Evolutionary conservation across 352 stramenopile species (phyloP), one percentile per base, ranked within the genome.

Genomic region (Peronospora farinosa): DNA sequence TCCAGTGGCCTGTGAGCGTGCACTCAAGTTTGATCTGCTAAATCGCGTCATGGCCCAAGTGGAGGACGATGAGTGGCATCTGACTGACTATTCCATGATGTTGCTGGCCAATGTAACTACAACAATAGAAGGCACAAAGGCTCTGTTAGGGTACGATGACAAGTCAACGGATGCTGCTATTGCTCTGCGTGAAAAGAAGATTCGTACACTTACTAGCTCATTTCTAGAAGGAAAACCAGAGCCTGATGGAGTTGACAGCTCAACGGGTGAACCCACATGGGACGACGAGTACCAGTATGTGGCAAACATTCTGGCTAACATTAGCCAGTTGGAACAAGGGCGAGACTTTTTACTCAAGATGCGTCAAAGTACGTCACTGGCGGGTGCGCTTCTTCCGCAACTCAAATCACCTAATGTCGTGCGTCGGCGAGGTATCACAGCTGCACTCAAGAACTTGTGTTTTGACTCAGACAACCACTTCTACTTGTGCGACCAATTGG

Each of bases 391-490:
- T 2, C 47, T 94, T 46, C 67, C 79, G 15, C 81, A 94, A 35
- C 51, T 94, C 42, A 80, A 82, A 40, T 94, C 83, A 21, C 78
- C 80, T 11, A 94, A 92, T 52, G 76, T 89, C 1, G 67, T 92
- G 40, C 80, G 83, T 42, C 81, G 83, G 40, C 83, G 79, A 40
- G 83, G 83, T 35, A 67, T 91, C 35, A 54, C 74, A 3, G 67
- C 77, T 41, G 65, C 74, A 5, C 51, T 92, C 16, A 85, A 85
- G 55, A 94, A 94, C 63, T 59, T 94, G 47, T 90, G 80, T 66
- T 94, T 94, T 52, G 81, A 94, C 72, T 74, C 76, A 32, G 81
- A 94, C 64, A 91, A 86, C 57, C 82, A 93, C 59, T 93, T 93
- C 46, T 91, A 86, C 50, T 62, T 93, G 19, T 93, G 90, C 60